Base-by-base conservation (phyloP, 1,139 yeast species). In the Suhomyces anneliseae region DNA sequence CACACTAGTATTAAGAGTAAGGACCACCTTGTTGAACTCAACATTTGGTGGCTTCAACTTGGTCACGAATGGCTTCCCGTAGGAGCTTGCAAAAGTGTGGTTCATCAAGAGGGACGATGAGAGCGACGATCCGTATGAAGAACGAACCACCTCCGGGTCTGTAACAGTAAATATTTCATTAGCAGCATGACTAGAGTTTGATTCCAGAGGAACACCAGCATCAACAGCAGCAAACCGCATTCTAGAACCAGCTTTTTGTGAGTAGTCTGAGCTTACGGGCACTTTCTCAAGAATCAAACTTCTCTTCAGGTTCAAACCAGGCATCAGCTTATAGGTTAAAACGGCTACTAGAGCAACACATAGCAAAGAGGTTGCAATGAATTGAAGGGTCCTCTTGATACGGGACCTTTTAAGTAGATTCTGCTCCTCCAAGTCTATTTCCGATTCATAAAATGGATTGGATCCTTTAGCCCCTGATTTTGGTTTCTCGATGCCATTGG, bases 11-110 rank as follows among this genome's bases (percentile, higher is more conserved):
- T 80, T 74, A 42, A 89, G 68, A 6, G 81, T 75, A 41, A 87
- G 66, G 0, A 81, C 77, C 12, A 87, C 89, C 53, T 79, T 79
- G 55, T 84, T 81, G 64, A 81, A 89, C 1, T 68, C 64, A 7
- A 64, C 48, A 36, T 57, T 54, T 7, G 76, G 73, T 1, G 83
- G 78, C 3, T 44, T 40, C 53, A 79, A 81, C 2, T 58, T 48
- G 7, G 62, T 69, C 2, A 64, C 61, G 34, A 69, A 76, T 0
- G 88, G 87, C 12, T 62, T 58, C 14, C 86, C 87, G 77, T 82
- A 84, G 0, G 85, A 78, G 60, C 79, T 71, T 2, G 73, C 86
- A 63, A 85, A 85, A 1, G 72, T 65, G 54, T 77, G 72, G 36
- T 68, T 60, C 40, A 82, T 56, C 26, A 84, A 53, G 2, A 58